Evolutionary conservation across 768 basidiomycete species (phyloP), one percentile per base, ranked within the genome.

Genomic region (Hydnomerulius pinastri): DNA sequence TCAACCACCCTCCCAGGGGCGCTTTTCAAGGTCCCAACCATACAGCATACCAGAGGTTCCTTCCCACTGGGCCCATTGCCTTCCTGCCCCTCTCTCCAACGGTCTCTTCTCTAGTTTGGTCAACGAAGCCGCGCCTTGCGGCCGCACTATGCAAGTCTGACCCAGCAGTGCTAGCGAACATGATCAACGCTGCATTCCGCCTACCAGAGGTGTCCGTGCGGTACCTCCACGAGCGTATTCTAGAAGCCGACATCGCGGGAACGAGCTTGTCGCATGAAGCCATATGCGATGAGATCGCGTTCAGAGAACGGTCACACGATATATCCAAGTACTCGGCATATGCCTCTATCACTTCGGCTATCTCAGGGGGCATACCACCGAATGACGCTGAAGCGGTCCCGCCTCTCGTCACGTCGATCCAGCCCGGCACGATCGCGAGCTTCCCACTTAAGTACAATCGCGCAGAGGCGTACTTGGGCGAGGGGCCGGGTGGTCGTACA

Each of bases 41-140:
- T 6, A 90, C 85, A 0, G 95, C 92, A 0, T 98, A 89, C 70
- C 97, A 98, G 67, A 79, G 95, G 18, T 98, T 98, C 75, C 80
- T 98, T 17, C 89, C 94, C 2, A 93, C 93, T 4, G 96, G 97
- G 0, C 96, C 96, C 2, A 87, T 98, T 36, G 95, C 95, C 0
- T 98, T 97, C 74, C 79, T 98, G 18, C 97, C 96, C 0, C 78
- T 98, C 36, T 87, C 87, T 1, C 72, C 82, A 0, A 87, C 84
- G 0, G 73, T 75, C 2, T 91, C 93, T 9, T 94, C 95, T 4
- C 77, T 98, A 43, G 97, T 98, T 6, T 98, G 97, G 97, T 95
- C 92, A 17, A 96, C 90, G 0, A 81, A 76, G 46, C 92, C 94
- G 1, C 64, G 73, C 5, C 75, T 93, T 7, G 92, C 93, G 3